Percentiles rank a stretch among this genome's conserved stretches.
Evolutionary conservation across 371 early-diverging fungal genomes (phyloP).

Genomic region (Quaeritorhiza haematococci): DNA sequence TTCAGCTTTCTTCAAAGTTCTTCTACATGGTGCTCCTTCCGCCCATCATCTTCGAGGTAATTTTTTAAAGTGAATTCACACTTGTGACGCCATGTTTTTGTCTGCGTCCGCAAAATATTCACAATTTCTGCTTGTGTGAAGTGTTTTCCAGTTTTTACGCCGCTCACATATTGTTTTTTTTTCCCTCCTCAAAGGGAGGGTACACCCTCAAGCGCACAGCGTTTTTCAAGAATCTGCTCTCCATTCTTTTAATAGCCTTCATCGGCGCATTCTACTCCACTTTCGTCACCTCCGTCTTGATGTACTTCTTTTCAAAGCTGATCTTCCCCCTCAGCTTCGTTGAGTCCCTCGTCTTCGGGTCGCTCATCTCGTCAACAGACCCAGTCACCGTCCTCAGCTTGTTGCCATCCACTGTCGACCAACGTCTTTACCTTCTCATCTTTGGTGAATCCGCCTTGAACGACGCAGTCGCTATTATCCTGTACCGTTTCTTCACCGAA

Average conservation of each 20-base stretch:
- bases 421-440: slow-evolving; percentile 48
- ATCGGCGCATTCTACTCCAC: slow-evolving; percentile 50
- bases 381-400: slow-evolving; percentile 50
- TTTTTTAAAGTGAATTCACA: neutral
- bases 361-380: slow-evolving; percentile 52
- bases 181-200: slow-evolving; percentile 47
- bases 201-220: slow-evolving; percentile 39
- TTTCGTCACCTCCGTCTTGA: slow-evolving; percentile 38
- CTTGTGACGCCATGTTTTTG: neutral
- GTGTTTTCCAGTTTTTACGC: too few relatives aligned
- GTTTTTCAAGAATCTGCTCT: slow-evolving; percentile 44
- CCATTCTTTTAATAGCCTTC: slow-evolving; percentile 46
- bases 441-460: slow-evolving; percentile 54
- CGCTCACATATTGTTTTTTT: neutral
- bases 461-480: slow-evolving; percentile 52
- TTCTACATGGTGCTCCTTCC: slow-evolving; percentile 55
- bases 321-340: slow-evolving; percentile 35
- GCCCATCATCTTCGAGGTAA: slow-evolving; percentile 55
- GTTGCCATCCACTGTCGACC: slow-evolving; percentile 41
- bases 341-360: slow-evolving; percentile 47
- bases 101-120: neutral
- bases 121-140: neutral
- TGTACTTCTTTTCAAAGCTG: slow-evolving; percentile 42
- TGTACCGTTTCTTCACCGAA: slow-evolving; percentile 46
- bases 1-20: slow-evolving; percentile 44